Evolutionary conservation across 139 green algal genomes (phyloP).

Genomic region (Axilococcus clingmanii): DNA sequence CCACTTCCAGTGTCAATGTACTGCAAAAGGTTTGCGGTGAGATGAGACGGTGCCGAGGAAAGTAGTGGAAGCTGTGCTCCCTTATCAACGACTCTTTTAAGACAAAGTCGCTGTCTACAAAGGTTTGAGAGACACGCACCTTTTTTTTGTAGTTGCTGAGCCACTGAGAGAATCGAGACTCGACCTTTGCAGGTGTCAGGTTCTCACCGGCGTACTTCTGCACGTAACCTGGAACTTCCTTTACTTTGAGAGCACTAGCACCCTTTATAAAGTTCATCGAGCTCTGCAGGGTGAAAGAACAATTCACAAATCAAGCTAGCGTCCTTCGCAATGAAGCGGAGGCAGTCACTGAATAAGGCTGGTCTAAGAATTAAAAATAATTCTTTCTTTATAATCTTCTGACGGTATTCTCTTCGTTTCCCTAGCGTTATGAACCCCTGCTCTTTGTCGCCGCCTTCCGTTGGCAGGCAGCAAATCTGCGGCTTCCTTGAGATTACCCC

Average conservation of each 20-base stretch:
- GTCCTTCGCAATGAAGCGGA: too few relatives aligned
- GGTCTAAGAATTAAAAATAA: too few relatives aligned
- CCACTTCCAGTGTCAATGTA: conserved; percentile 45
- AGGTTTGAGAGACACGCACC: conserved; percentile 4
- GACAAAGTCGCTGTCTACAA: not conserved
- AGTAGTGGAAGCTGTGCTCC: not conserved
- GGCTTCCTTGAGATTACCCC: too few relatives aligned
- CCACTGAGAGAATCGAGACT: conserved; percentile 20
- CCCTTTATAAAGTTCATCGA: conserved; percentile 24
- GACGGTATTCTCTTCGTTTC: too few relatives aligned
- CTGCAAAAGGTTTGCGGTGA: conserved; percentile 1
- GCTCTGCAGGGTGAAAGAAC: too few relatives aligned
- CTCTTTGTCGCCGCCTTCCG: too few relatives aligned
- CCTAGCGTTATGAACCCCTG: too few relatives aligned
- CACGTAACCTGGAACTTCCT: conserved; percentile 35
- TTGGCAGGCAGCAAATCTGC: too few relatives aligned
- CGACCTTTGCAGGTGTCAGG: conserved; percentile 22
- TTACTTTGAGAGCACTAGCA: conserved; percentile 32
- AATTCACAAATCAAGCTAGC: too few relatives aligned
- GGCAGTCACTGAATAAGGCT: too few relatives aligned
- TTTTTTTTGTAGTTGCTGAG: conserved; percentile 39
- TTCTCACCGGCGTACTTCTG: conserved; percentile 31
- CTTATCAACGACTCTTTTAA: not conserved
- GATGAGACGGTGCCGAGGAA: not conserved
- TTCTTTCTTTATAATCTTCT: too few relatives aligned